Base-by-base conservation (phyloP, 1,139 yeast species). In the Diutina scorzettiae region DNA sequence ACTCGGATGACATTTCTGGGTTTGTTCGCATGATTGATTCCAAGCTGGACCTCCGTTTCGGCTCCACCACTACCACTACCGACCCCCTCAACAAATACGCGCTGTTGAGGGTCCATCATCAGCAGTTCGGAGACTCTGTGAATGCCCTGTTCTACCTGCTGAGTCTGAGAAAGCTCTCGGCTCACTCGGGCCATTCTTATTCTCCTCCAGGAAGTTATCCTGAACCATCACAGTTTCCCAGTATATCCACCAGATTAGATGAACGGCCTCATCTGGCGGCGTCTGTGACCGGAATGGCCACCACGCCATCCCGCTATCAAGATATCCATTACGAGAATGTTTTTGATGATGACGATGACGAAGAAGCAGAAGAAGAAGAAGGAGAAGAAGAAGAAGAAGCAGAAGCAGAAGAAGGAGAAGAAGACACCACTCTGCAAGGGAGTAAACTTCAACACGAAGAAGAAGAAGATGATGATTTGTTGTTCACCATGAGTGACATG, bases 401-500 rank as follows among this genome's bases (percentile, higher is more conserved):
- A 55, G 77, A 71, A 31, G 75, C 72, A 45, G 77, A 72, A 41
- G 74, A 69, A 32, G 27, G 25, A 17, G 37, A 21, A n/a, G 73
- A 67, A n/a, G 73, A 62, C 20, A 62, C 57, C 3, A 62, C 55
- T 19, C 45, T 41, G 46, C 44, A 33, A n/a, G 40, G 30, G 14
- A 24, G 20, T 20, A 41, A 44, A 31, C 34, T n/a, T 12, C 21
- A 37, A 12, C 45, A 45, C 14, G 27, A 51, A 32, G 77, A 73
- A 29, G 81, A 76, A 32, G 86, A 81, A 37, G 93, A 83, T 48
- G 95, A 84, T 48, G 95, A 84, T 47, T 63, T 86, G 52, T 63
- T 86, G 44, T 86, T 86, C 59, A 81, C 93, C 25, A 84, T 86
- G 94, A 85, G 95, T 56, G 95, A 85, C 54, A 83, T 83, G 91